Evolutionary conservation across 2,329 filamentous ascomycete species (phyloP), one percentile per base, ranked within the genome.

Genomic region (Calonectria leucothoes): DNA sequence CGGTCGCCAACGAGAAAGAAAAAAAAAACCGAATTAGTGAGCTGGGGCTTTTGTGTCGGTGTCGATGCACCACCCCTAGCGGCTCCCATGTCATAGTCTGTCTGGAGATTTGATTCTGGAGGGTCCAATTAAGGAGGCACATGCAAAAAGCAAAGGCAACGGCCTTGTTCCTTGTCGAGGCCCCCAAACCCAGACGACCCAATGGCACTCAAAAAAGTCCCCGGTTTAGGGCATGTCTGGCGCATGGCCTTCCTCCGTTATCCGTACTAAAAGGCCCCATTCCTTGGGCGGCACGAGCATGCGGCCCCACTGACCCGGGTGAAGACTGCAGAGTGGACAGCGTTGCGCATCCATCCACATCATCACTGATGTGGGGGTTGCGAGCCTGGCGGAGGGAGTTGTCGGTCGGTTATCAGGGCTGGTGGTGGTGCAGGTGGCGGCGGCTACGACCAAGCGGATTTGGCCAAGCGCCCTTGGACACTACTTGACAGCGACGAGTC

Each of bases 91-190:
- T 39, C 52, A 63, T 66, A 66, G 63, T 57, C 65, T 55, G 65
- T 68, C 37, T 69, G 74, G 74, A 76, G 73, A 73, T 76, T 75
- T 75, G 61, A 61, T 73, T 75, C 59, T 64, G 25, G 57, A 63
- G 57, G 67, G 64, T 61, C 77, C 78, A 79, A 79, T 78, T 72
- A 76, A 74, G 69, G 45, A 15, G 59, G 57, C 45, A 25, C 66
- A 64, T 65, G n/a, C 63, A 76, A 78, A 80, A 80, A 75, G 70
- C 76, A 80, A 74, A 61, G 69, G 64, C 20, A 67, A 69, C 68
- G 74, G 57, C 69, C 66, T 73, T 67, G 75, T 74, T 63, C 66
- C 74, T 75, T 76, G 45, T 61, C 69, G 71, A 74, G 63, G 71
- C 71, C 71, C 55, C 70, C 55, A 61, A 59, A 39, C 37, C n/a